Base-by-base conservation (phyloP, 1,139 yeast species). In the Diutina catenulata region DNA sequence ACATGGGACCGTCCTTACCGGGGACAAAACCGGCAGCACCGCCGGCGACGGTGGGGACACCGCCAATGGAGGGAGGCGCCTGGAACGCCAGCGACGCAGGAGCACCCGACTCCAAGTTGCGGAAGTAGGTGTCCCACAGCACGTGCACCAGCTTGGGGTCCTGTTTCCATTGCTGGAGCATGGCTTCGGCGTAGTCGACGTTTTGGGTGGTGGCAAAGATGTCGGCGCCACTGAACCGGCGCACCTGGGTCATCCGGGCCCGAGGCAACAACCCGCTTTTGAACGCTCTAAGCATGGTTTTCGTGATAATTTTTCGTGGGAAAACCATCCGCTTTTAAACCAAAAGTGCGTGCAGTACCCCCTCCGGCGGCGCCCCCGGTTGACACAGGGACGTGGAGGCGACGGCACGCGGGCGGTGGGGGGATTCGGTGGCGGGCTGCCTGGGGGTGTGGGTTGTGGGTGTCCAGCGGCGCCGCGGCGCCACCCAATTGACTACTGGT, bases 101-200 rank as follows among this genome's bases (percentile, higher is more conserved):
- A 23, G 78, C 74, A 43, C 77, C 78, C 43, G 76, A 68, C 49
- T 80, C 86, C 60, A 91, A 68, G 68, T 91, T 91, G 62, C 80
- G 82, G 70, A 91, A 91, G 64, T 93, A 91, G 22, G 96, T 78
- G 56, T 86, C 82, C 99, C 99, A 91, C 21, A 97, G 88, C 35
- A 80, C 79, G 59, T 91, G 99, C 37, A 91, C 99, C 40, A 91
- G 76, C 39, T 70, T 48, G 23, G 98, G 98, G 57, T 93, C 97
- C 48, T 77, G 59, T 54, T 76, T 74, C 97, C 97, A 91, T 38
- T 95, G 91, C 47, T 77, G 76, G 60, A 87, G 93, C 99, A 91
- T 91, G 63, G 91, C 97, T 59, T 91, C 99, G 51, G 93, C 82
- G 62, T 91, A 91, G 53, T 78, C 79, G 48, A 95, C 94, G 60